Evolutionary conservation across 441 rosid genomes (phyloP).

Genomic region (Populus hybrid): DNA sequence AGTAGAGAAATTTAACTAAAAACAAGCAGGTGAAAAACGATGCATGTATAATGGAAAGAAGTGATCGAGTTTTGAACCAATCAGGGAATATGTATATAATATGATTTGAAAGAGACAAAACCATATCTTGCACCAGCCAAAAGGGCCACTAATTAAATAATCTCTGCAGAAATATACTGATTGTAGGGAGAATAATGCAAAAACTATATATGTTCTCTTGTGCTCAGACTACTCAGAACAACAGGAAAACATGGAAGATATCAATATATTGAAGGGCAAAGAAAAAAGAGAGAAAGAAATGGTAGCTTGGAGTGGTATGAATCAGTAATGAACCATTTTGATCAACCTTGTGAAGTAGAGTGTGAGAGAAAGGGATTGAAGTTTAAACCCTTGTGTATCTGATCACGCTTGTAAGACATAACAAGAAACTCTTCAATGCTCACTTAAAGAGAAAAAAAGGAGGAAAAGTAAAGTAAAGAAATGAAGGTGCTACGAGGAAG

Average conservation of each 20-base stretch:
- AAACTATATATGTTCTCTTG: not conserved
- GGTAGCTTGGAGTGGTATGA: not conserved
- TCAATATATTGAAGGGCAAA: not conserved
- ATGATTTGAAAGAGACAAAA: conserved; percentile 33
- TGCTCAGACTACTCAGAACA: not conserved
- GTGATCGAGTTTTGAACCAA: not conserved
- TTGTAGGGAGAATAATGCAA: not conserved
- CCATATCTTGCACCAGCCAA: conserved; percentile 30
- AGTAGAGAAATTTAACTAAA: not conserved
- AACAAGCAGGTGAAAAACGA: not conserved
- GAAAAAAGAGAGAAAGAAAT: not conserved
- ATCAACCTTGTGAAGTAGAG: not conserved
- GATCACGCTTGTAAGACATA: not conserved
- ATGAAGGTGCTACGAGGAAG: not conserved
- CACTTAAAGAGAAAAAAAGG: not conserved
- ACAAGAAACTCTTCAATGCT: not conserved
- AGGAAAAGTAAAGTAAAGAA: not conserved
- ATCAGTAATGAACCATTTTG: not conserved
- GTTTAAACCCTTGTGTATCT: not conserved
- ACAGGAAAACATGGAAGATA: not conserved
- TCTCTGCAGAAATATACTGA: not conserved
- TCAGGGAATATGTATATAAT: not conserved
- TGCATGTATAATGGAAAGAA: not conserved
- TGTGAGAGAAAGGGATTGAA: not conserved
- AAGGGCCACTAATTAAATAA: conserved; percentile 15